Percentiles rank a stretch among this genome's conserved stretches.
These are phyloP conservation scores for Eragrostis nindensis DNA, from an alignment of 176 grass and related monocot species.

Conservation along the genomic window DNA sequence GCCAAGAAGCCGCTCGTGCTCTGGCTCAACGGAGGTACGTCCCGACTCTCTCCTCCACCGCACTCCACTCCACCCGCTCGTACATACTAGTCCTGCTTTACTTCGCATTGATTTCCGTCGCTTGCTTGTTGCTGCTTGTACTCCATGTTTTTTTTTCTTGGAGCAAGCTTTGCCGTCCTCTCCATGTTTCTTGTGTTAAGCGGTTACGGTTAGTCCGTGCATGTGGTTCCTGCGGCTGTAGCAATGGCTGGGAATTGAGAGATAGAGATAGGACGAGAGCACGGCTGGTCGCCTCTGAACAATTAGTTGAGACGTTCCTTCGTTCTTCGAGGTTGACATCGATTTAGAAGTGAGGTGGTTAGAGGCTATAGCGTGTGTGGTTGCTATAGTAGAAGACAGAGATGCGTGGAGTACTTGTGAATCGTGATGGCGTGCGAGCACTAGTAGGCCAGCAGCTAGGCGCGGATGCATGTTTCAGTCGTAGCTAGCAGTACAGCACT, in stretches of 20 bases:
- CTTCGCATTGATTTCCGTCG: not conserved
- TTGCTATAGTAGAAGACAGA: not conserved
- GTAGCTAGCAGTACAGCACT: not conserved
- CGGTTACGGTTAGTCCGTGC: too few species aligned
- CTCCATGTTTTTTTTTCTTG: not conserved
- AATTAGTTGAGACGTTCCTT: slow-evolving; percentile 31
- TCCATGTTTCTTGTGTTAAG: not conserved
- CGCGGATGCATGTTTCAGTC: not conserved
- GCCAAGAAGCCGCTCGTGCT: slow-evolving; percentile 88
- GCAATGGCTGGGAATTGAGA: not conserved
- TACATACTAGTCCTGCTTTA: not conserved
- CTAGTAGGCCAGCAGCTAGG: not conserved
- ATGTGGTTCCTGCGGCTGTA: too few species aligned
- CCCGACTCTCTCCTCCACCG: not conserved
- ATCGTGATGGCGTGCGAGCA: not conserved
- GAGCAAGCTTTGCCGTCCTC: not conserved
- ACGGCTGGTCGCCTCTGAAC: not conserved
- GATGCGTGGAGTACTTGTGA: not conserved
- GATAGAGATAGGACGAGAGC: slow-evolving; percentile 4
- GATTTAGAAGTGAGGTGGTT: slow-evolving; percentile 15
- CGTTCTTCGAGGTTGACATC: not conserved
- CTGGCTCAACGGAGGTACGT: slow-evolving; percentile 94
- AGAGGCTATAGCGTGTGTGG: not conserved
- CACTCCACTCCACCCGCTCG: not conserved
- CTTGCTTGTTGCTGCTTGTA: not conserved